phyloP scores from a whole-genome alignment of 1,139 yeast species.

The Sugiyamaella novakii region DNA sequence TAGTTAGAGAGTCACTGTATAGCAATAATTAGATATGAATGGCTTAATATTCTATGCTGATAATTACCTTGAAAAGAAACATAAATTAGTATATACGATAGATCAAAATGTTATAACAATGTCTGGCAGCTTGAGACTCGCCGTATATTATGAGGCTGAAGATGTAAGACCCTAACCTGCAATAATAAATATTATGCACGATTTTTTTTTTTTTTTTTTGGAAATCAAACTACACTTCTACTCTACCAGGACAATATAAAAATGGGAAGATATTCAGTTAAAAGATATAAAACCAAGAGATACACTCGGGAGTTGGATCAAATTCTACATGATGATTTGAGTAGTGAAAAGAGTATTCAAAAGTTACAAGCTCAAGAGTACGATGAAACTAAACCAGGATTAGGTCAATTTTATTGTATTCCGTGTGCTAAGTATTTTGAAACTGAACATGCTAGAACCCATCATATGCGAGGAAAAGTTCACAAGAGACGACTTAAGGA shows the following conservation, averaged over 20 bases:
- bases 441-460: constrained; percentile 67
- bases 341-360: constrained; percentile 61
- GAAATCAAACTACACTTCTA: too few species aligned
- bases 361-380: constrained; percentile 75
- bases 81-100: too few species aligned
- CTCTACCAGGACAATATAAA: neutral
- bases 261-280: constrained; percentile 88
- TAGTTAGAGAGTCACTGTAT: too few species aligned
- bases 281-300: constrained; percentile 48
- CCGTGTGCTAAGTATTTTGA: constrained; percentile 94
- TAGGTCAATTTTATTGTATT: constrained; percentile 92
- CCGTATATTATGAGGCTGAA: too few species aligned
- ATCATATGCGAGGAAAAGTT: constrained; percentile 72
- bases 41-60: too few species aligned
- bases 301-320: constrained; percentile 70
- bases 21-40: too few species aligned
- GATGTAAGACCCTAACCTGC: constrained; percentile 12
- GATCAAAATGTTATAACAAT: too few species aligned
- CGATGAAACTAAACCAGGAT: constrained; percentile 89
- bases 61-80: too few species aligned
- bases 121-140: too few species aligned
- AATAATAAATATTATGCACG: neutral
- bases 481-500: constrained; percentile 87
- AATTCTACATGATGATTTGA: constrained; percentile 68
- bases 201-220: too few species aligned